Evolutionary conservation across 768 basidiomycete species (phyloP), one percentile per base, ranked within the genome.

Genomic region (Lactifluus volemus): DNA sequence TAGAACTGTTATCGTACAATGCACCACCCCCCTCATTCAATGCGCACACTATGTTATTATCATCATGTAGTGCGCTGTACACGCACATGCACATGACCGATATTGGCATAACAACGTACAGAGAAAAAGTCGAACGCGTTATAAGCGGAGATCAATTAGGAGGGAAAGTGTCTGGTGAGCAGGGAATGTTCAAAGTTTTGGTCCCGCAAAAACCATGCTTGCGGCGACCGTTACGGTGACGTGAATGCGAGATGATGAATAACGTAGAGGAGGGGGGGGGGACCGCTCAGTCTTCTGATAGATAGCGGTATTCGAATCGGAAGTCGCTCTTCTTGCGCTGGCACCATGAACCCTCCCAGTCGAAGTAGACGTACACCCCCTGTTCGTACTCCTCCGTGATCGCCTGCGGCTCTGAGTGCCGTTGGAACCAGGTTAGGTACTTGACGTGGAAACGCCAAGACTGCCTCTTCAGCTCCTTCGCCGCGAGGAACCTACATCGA

Each of bases 341-440:
- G 73, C 94, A 97, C 97, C 96, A 99, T 65, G 90, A 92, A 53
- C 92, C 92, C 73, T 98, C 95, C 95, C 95, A 98, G 75, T 98
- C 96, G 73, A 98, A 98, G 79, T 99, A 99, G 38, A 97, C 90
- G 73, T 99, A 99, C 14, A 97, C 93, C 14, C 97, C 97, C 76
- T 98, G 95, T 74, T 99, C 97, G 73, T 98, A 99, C 72, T 98
- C 96, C 68, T 98, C 96, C 55, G 97, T 99, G 72, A 99, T 98
- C 1, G 94, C 94, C 70, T 96, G 92, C 9, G 97, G 97, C 70
- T 98, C 95, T 25, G 92, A 94, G 69, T 97, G 92, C 41, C 97
- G 84, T 73, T 98, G 97, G 84, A 99, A 99, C 95, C 97, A 99
- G 34, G 97, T 99, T 63, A 99, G 77, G 72, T 98, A 99, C 75